A percentile compares a stretch with the other conserved stretches of the same genome.
Evolutionary conservation across 1,139 yeast species (phyloP).

Genomic region (Trichomonascaceae sp.): DNA sequence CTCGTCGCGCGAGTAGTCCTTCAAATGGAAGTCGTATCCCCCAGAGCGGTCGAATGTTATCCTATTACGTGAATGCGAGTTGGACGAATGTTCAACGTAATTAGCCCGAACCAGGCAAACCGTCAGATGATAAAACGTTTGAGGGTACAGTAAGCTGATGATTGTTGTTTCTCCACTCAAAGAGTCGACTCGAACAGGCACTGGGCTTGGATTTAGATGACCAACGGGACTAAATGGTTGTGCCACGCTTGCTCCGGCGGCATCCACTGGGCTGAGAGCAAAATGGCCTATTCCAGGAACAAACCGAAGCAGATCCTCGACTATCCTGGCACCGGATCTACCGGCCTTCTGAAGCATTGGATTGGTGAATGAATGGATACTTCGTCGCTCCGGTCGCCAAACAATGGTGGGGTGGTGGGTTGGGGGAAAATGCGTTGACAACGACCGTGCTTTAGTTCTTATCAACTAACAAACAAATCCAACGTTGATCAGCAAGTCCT

Average conservation of each 20-base stretch:
- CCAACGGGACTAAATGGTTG: conserved; percentile 7
- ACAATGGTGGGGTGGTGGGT: no score
- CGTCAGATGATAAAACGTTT: neutral
- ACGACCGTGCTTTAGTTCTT: no score
- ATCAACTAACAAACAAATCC: no score
- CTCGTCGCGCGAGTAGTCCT: conserved; percentile 6
- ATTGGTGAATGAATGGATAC: neutral
- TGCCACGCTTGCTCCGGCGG: conserved; percentile 6
- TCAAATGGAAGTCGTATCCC: conserved; percentile 1
- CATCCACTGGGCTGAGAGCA: conserved; percentile 11
- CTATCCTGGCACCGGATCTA: conserved; percentile 15
- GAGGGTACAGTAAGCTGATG: neutral
- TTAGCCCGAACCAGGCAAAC: neutral
- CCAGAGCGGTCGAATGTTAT: neutral
- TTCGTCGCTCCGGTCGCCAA: no score
- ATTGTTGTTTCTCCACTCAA: conserved; percentile 2
- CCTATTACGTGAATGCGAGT: neutral
- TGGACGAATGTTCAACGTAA: no score
- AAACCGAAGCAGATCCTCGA: conserved; percentile 17
- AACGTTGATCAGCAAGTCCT: no score
- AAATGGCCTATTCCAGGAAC: conserved; percentile 11
- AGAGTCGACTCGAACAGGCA: conserved; percentile 5
- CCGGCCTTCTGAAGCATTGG: conserved; percentile 11
- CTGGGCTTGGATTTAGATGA: conserved; percentile 8
- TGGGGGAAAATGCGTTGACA: no score